Evolutionary conservation across 495 filamentous ascomycete genomes (phyloP), one percentile per base, ranked within the genome.

Genomic region (Lepidopterella palustris): DNA sequence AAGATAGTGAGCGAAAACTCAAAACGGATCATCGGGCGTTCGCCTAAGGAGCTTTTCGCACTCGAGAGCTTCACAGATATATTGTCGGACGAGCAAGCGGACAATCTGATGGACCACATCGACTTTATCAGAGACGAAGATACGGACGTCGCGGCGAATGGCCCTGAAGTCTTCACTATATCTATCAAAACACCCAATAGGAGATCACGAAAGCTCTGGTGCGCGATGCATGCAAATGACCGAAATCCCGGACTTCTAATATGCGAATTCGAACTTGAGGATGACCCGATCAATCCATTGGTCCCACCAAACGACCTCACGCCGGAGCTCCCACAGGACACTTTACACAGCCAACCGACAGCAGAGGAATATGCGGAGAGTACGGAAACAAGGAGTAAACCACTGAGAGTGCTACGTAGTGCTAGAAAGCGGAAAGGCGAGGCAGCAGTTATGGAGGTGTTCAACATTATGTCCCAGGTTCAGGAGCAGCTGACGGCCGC

Each of bases 211-310:
- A 92, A 89, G 68, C 72, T 96, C 5, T 96, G 92, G 92, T 95
- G 90, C 72, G 91, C 90, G 28, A 84, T 93, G 57, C 92, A 96
- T 69, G 78, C 86, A 50, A 85, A 82, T 57, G 76, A 81, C 13
- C 72, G 74, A 0, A 82, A 88, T 58, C 79, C 79, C 2, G 82
- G 90, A 49, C 64, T 92, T 27, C 77, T 95, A 20, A 88, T 97
- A 32, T 96, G 90, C 76, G 92, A 97, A 66, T 92, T 97, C 60
- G 92, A 97, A 68, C 71, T 90, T 18, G 89, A 96, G 70, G 86
- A 96, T 55, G 92, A 97, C 66, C 75, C 75, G 0, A 60, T 79
- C 0, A 83, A 88, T 65, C 92, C 92, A 0, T 73, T 95, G 20
- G 79, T 81, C 3, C 77, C 78, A 51, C 77, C 84, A 0, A 72